A percentile compares a stretch with the other conserved stretches of the same genome.
Evolutionary conservation across 805 yeast species (phyloP).

Genomic region (Candida argentea): DNA sequence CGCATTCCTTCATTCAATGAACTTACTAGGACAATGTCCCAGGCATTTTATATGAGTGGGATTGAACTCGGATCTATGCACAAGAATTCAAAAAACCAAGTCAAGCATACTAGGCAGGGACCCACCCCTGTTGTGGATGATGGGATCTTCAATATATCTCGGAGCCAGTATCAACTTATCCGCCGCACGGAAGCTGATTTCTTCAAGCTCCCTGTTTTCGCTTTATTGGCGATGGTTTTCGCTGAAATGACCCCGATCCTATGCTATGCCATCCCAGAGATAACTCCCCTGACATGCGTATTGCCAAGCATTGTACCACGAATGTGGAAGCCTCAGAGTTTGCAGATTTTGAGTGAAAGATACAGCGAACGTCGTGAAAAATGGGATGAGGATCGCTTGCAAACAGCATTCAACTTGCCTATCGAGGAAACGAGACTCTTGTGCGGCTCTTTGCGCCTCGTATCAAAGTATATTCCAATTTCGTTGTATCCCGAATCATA

Average conservation of each 20-base stretch:
- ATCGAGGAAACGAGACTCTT: constrained; percentile 25
- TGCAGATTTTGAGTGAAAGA: constrained; percentile 5
- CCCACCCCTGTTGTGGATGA: constrained; percentile 4
- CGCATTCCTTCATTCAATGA: constrained; percentile 23
- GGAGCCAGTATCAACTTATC: constrained; percentile 42
- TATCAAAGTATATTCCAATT: constrained; percentile 30
- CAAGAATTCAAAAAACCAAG: constrained; percentile 7
- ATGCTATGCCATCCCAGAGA: constrained; percentile 43
- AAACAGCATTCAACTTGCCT: constrained; percentile 40
- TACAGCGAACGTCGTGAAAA: constrained; percentile 7
- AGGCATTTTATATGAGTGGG: constrained; percentile 22
- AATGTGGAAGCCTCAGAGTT: constrained; percentile 16
- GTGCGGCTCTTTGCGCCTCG: constrained; percentile 26
- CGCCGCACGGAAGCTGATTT: constrained; percentile 42
- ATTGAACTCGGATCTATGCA: constrained; percentile 24
- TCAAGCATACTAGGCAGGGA: constrained; percentile 10
- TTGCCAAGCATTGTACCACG: constrained; percentile 36
- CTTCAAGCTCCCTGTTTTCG: constrained; percentile 44
- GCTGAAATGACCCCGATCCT: constrained; percentile 46
- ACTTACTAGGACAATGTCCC: constrained; percentile 26
- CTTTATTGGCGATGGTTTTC: constrained; percentile 35
- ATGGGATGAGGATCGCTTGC: constrained; percentile 18
- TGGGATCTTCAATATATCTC: constrained; percentile 27
- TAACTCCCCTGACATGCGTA: constrained; percentile 51
- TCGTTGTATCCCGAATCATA: constrained; percentile 26